Evolutionary conservation across 73 alveolate species (phyloP).

Genomic region (Blepharisma stoltei): DNA sequence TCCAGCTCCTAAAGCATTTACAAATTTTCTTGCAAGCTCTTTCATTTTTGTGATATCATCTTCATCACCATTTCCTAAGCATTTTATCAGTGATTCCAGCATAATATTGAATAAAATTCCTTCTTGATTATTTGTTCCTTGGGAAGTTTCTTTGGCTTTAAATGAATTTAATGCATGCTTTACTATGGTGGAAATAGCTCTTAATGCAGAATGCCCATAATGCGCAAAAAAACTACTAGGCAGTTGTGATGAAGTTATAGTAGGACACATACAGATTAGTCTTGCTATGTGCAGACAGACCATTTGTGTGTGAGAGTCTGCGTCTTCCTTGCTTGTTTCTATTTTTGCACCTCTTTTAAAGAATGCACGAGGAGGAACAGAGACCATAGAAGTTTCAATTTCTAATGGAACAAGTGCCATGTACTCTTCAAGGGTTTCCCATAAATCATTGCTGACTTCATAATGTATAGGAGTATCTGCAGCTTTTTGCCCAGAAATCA

Average conservation of each 20-base stretch:
- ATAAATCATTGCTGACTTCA: slow-evolving; percentile 18
- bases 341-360: slow-evolving; percentile 7
- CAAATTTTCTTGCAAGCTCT: slow-evolving; percentile 15
- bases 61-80: slow-evolving; percentile 7
- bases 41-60: background rate
- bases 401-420: background rate
- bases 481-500: background rate
- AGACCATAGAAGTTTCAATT: background rate
- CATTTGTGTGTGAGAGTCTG: slow-evolving; percentile 5
- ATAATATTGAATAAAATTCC: background rate
- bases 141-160: slow-evolving; percentile 10
- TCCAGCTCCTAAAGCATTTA: slow-evolving; percentile 3
- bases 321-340: slow-evolving; percentile 26
- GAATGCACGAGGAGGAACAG: slow-evolving; percentile 1
- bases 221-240: slow-evolving; percentile 17
- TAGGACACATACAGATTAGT: slow-evolving; percentile 10
- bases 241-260: background rate
- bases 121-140: background rate
- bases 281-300: slow-evolving; percentile 1
- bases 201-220: background rate
- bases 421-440: slow-evolving; percentile 23
- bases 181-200: background rate
- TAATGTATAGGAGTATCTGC: background rate
- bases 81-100: slow-evolving; percentile 5
- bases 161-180: background rate